Percentiles rank a stretch among this genome's conserved stretches.
Conservation (phyloP, 805 yeast species). For the Kluyveromyces siamensis region DNA sequence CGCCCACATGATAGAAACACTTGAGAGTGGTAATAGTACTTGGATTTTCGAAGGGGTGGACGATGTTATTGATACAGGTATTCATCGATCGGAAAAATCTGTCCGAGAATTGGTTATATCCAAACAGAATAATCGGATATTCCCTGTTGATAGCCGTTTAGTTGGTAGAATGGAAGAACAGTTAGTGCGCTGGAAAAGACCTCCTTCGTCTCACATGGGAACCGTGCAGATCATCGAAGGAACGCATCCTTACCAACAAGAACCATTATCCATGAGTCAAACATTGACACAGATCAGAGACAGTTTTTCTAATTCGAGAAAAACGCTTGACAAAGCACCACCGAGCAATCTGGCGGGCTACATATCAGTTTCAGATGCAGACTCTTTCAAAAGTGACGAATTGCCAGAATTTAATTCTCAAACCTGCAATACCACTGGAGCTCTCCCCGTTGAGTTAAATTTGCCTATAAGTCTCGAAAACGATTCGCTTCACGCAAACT, state of each 20-base stretch:
- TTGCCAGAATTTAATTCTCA: neutral
- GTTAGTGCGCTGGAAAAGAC: conserved; percentile 22
- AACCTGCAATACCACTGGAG: neutral
- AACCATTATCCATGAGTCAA: neutral
- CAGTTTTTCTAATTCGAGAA: neutral
- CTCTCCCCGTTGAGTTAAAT: neutral
- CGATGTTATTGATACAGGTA: neutral
- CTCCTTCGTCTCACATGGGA: conserved; percentile 17
- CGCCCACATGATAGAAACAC: neutral
- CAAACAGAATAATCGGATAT: conserved; percentile 15
- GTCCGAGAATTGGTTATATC: conserved; percentile 22
- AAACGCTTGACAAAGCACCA: neutral
- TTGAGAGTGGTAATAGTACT: neutral
- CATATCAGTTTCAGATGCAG: neutral
- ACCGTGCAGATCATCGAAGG: conserved; percentile 20
- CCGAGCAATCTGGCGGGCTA: neutral
- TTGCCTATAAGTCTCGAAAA: neutral
- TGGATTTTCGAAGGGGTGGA: neutral
- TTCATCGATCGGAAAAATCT: neutral
- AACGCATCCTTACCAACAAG: conserved; percentile 21
- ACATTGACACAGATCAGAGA: conserved; percentile 2
- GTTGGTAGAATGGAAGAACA: conserved; percentile 21
- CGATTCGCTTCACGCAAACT: neutral
- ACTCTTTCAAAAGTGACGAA: neutral
- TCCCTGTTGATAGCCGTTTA: conserved; percentile 11